Base-by-base conservation (phyloP, 1,284 basidiomycete species). In the Ceratobasidium sp. region DNA sequence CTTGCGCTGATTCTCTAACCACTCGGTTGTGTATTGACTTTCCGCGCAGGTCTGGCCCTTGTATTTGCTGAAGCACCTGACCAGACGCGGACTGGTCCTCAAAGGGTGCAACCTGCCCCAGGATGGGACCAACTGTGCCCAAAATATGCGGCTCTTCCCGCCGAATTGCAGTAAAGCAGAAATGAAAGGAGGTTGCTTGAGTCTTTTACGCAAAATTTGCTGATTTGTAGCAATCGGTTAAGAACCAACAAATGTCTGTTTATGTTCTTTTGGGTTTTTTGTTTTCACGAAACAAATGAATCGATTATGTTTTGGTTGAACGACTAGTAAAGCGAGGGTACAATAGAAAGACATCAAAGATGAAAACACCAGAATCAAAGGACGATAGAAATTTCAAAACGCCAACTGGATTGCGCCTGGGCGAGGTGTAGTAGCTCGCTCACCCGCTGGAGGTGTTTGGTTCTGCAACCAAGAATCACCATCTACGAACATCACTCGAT, bases 341-440 rank as follows among this genome's bases (percentile, higher is more conserved):
- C 50, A 35, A 20, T 54, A 57, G 50, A 57, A n/a, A 50, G 7
- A 50, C 10, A 10, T 30, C 60, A 48, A 35, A 71, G 46, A 30
- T 50, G 50, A 64, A 44, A n/a, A 41, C n/a, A 27, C 12, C 23
- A 23, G 27, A 73, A 30, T 41, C n/a, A 60, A 33, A 44, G 38
- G 38, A 46, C 30, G 8, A 20, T 41, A n/a, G 38, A 38, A 12
- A 16, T 18, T 57, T 73, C 59, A 73, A 57, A 73, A 73, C n/a
- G 57, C 70, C 14, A 62, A 30, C 44, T 73, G 70, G 33, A 73
- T 73, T 8, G 70, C 70, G n/a, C 54, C 54, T n/a, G 70, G 70
- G 14, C 70, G 69, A 30, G 70, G 57, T n/a, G 70, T 71, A n/a
- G 70, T 60, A 20, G 70, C 70, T 14, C 8, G 20, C 16, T 57